Percentiles rank a stretch among this genome's conserved stretches.
These are phyloP conservation scores for Podaxis sp. DNA, from an alignment of 768 basidiomycete genomes.

Conservation along the genomic window DNA sequence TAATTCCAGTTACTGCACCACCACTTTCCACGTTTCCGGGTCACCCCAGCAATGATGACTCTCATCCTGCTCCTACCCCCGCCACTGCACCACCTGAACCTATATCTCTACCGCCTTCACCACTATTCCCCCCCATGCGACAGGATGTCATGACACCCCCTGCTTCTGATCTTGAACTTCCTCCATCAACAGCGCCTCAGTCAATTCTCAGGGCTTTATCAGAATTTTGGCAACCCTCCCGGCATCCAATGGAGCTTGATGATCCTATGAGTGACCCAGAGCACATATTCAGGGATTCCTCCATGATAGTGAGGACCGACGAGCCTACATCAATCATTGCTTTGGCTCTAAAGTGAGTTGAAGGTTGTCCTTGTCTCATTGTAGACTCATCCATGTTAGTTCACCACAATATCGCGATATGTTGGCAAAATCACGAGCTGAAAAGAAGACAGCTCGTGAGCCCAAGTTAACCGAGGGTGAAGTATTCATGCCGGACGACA, in stretches of 20 bases:
- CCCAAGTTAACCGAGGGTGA: conserved; percentile 63
- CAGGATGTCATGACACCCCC: conserved; percentile 40
- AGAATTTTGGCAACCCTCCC: conserved; percentile 69
- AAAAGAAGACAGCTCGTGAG: conserved; percentile 64
- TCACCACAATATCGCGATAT: conserved; percentile 82
- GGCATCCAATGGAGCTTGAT: conserved; percentile 56
- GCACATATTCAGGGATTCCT: conserved; percentile 91
- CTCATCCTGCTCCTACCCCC: neutral
- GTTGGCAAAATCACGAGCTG: conserved; percentile 70
- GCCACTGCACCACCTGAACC: conserved; percentile 20
- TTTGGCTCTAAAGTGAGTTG: conserved; percentile 76
- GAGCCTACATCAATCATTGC: conserved; percentile 99
- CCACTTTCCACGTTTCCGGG: neutral
- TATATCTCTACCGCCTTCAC: conserved; percentile 53
- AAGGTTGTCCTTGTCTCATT: neutral
- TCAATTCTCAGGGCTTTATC: conserved; percentile 83
- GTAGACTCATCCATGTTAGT: conserved; percentile 31
- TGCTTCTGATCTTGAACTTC: conserved; percentile 47
- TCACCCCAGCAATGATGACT: neutral
- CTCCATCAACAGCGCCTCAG: conserved; percentile 23
- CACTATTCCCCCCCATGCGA: conserved; percentile 39
- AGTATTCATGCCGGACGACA: conserved; percentile 91
- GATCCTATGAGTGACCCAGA: conserved; percentile 77
- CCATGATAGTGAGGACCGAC: conserved; percentile 92
- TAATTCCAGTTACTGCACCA: neutral